These are phyloP conservation scores for Drechmeria coniospora DNA, from an alignment of 2,329 filamentous ascomycete species.

Conservation along the genomic window DNA sequence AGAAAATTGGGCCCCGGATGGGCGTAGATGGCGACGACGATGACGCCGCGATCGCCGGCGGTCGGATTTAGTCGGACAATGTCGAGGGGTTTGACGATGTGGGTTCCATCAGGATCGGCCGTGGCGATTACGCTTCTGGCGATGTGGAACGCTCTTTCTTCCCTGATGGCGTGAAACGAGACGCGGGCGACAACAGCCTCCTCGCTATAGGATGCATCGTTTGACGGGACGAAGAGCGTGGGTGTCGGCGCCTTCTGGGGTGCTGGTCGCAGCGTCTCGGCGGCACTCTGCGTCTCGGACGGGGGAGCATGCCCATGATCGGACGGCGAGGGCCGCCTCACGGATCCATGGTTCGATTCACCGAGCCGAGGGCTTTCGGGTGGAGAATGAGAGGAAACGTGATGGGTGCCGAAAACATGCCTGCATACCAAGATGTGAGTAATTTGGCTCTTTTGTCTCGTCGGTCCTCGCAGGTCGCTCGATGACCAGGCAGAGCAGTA, in stretches of 20 bases:
- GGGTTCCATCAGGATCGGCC: slow-evolving; percentile 55
- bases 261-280: slow-evolving; percentile 18
- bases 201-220: slow-evolving; percentile 40
- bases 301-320: slow-evolving; percentile 17
- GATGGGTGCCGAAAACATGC: slow-evolving; percentile 52
- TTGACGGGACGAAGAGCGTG: slow-evolving; percentile 15
- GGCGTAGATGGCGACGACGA: slow-evolving; percentile 71
- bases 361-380: slow-evolving; percentile 30
- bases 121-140: slow-evolving; percentile 55
- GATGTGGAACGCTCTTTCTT: slow-evolving; percentile 80
- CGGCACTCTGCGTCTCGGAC: slow-evolving; percentile 16
- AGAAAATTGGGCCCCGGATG: slow-evolving; percentile 62
- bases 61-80: slow-evolving; percentile 55
- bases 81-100: slow-evolving; percentile 71
- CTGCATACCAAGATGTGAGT: too few species aligned
- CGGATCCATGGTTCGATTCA: slow-evolving; percentile 27
- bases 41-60: slow-evolving; percentile 51
- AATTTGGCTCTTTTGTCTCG: too few species aligned
- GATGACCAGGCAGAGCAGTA: too few species aligned
- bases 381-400: slow-evolving; percentile 33
- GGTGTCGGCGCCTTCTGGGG: slow-evolving; percentile 12
- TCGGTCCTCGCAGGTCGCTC: too few species aligned
- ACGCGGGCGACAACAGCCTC: slow-evolving; percentile 64
- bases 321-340: slow-evolving; percentile 25
- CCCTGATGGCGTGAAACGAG: slow-evolving; percentile 64